phyloP scores from a whole-genome alignment of 1,139 yeast genomes.

The Torulaspora globosa region DNA sequence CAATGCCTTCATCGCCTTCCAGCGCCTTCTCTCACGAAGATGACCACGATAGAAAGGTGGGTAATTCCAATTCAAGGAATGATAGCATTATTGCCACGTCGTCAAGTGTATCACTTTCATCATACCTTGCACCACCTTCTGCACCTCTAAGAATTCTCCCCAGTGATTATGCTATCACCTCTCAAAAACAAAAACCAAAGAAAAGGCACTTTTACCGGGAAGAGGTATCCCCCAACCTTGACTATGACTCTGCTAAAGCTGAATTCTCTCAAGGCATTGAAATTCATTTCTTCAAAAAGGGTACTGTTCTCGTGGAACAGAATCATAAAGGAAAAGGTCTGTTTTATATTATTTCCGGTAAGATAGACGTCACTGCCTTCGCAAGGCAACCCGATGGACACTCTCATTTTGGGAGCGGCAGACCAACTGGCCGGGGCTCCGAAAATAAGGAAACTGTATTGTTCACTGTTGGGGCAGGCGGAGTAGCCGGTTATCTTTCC shows the following conservation, averaged over 20 bases:
- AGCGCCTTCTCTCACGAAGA: constrained; percentile 8
- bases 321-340: constrained; percentile 69
- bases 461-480: constrained; percentile 68
- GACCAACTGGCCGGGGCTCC: constrained; percentile 17
- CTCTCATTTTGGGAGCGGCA: not conserved
- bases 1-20: constrained; percentile 20
- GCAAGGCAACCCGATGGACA: constrained; percentile 17
- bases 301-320: constrained; percentile 56
- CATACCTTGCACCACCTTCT: constrained; percentile 18
- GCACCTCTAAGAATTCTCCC: constrained; percentile 31
- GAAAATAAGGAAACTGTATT: constrained; percentile 41
- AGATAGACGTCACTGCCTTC: constrained; percentile 54
- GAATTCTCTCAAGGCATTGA: constrained; percentile 65
- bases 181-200: constrained; percentile 20
- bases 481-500: constrained; percentile 83
- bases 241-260: constrained; percentile 51
- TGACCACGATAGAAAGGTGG: not conserved
- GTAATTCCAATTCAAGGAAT: constrained; percentile 4
- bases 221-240: constrained; percentile 32
- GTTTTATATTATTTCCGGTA: constrained; percentile 74
- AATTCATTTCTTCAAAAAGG: constrained; percentile 52
- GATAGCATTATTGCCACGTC: constrained; percentile 8
- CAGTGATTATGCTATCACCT: constrained; percentile 25
- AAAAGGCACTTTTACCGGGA: constrained; percentile 23
- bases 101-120: constrained; percentile 12